These are phyloP conservation scores for Wickerhamiella vanderwaltii DNA, from an alignment of 805 yeast genomes.

Conservation along the genomic window DNA sequence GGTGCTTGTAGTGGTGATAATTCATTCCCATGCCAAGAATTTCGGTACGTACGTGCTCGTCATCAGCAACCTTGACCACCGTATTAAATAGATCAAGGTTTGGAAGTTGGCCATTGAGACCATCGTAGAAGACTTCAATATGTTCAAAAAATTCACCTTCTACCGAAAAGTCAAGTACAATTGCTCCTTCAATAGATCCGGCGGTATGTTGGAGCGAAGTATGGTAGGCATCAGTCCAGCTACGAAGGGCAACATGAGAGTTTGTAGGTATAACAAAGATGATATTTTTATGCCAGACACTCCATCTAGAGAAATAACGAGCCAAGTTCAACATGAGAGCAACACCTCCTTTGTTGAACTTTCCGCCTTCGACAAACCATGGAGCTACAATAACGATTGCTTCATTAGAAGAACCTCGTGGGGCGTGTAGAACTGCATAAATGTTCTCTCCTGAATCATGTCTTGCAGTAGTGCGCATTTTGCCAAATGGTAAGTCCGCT, in stretches of 20 bases:
- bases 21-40: constrained; percentile 41
- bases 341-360: constrained; percentile 67
- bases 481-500: constrained; percentile 19
- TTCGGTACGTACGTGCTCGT: constrained; percentile 61
- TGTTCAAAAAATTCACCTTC: constrained; percentile 55
- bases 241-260: constrained; percentile 51
- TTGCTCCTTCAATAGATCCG: constrained; percentile 85
- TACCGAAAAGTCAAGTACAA: constrained; percentile 68
- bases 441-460: constrained; percentile 35
- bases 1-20: constrained; percentile 32
- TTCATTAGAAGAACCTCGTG: constrained; percentile 93
- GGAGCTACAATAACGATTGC: constrained; percentile 87
- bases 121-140: constrained; percentile 68
- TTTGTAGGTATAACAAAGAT: constrained; percentile 74
- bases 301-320: constrained; percentile 70
- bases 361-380: constrained; percentile 58
- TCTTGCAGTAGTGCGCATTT: constrained; percentile 14
- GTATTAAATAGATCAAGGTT: constrained; percentile 81
- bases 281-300: constrained; percentile 91
- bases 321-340: constrained; percentile 62
- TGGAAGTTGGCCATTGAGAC: constrained; percentile 91
- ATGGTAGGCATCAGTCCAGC: constrained; percentile 94
- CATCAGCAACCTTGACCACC: constrained; percentile 58
- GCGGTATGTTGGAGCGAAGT: constrained; percentile 74
- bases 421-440: constrained; percentile 81